A percentile compares a stretch with the other conserved stretches of the same genome.
Conservation (phyloP, 2,329 filamentous ascomycete genomes). For the Aspergillus puulaauensis region DNA sequence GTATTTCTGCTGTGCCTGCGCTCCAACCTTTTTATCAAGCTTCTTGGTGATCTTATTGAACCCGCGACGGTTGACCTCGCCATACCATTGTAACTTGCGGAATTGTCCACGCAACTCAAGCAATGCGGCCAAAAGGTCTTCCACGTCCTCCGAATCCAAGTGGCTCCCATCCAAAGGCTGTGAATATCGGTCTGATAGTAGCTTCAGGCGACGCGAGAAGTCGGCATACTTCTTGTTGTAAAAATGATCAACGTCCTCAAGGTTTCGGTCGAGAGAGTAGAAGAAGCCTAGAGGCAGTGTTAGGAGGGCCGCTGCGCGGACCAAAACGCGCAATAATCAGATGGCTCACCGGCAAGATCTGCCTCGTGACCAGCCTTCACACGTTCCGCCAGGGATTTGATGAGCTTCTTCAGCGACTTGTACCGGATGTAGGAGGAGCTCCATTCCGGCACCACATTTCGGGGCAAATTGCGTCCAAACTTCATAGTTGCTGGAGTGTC, state of each 20-base stretch:
- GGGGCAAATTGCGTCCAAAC: constrained; percentile 50
- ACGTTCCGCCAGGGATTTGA: constrained; percentile 71
- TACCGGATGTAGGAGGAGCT: constrained; percentile 52
- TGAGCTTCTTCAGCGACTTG: constrained; percentile 78
- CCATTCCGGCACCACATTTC: constrained; percentile 54
- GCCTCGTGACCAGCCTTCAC: constrained; percentile 70
- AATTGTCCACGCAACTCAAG: constrained; percentile 84
- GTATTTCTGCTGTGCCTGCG: constrained; percentile 78
- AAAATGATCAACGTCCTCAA: constrained; percentile 94
- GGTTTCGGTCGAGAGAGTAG: constrained; percentile 91
- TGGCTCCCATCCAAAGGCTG: constrained; percentile 67
- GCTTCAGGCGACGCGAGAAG: constrained; percentile 75
- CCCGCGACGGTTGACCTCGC: constrained; percentile 89
- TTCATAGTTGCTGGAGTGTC: constrained; percentile 41
- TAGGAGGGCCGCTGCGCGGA: constrained; percentile 19
- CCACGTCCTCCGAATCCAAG: constrained; percentile 82
- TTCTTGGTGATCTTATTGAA: constrained; percentile 99
- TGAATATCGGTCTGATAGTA: constrained; percentile 86
- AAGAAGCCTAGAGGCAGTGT: constrained; percentile 73
- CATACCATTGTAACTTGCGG: constrained; percentile 94
- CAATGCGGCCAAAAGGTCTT: constrained; percentile 86
- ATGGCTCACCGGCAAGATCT: constrained; percentile 81
- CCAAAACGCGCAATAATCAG: constrained; percentile 8
- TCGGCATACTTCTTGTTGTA: constrained; percentile 96
- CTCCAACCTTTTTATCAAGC: constrained; percentile 87